A percentile compares a stretch with the other conserved stretches of the same genome.
Evolutionary conservation across 768 basidiomycete species (phyloP).

Genomic region (Lyophyllum atratum): DNA sequence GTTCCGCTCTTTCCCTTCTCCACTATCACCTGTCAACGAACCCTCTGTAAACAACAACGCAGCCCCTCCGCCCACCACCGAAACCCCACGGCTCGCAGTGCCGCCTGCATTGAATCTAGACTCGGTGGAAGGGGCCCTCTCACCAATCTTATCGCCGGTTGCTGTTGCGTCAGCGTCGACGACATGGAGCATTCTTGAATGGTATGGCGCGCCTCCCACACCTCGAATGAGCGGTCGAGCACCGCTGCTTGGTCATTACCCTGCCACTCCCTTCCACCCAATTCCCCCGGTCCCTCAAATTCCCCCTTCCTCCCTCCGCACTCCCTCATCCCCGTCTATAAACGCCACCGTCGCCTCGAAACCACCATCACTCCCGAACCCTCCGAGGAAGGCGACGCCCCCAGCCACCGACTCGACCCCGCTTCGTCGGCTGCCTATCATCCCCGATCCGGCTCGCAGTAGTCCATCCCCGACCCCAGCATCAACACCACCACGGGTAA

Average conservation of each 20-base stretch:
- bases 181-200: conserved; percentile 25
- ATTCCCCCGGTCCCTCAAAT: conserved; percentile 6
- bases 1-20: conserved; percentile 14
- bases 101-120: conserved; percentile 13
- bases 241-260: conserved; percentile 9
- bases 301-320: conserved; percentile 1
- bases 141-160: conserved; percentile 15
- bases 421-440: conserved; percentile 17
- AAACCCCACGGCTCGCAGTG: background rate
- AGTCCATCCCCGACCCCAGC: conserved; percentile 1
- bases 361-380: background rate
- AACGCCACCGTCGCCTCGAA: background rate
- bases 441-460: conserved; percentile 8
- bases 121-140: background rate
- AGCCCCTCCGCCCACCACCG: background rate
- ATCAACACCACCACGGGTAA: background rate
- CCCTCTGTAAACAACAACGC: background rate
- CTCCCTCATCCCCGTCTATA: conserved; percentile 1
- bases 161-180: conserved; percentile 20
- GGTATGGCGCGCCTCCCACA: conserved; percentile 19
- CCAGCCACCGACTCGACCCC: conserved; percentile 3
- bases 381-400: background rate
- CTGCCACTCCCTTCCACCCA: conserved; percentile 10
- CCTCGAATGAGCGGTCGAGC: conserved; percentile 8
- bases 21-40: conserved; percentile 1